Percentiles rank a stretch among this genome's conserved stretches.
Conservation (phyloP, 2,329 filamentous ascomycete species). For the Aaosphaeria pasadenensis region DNA sequence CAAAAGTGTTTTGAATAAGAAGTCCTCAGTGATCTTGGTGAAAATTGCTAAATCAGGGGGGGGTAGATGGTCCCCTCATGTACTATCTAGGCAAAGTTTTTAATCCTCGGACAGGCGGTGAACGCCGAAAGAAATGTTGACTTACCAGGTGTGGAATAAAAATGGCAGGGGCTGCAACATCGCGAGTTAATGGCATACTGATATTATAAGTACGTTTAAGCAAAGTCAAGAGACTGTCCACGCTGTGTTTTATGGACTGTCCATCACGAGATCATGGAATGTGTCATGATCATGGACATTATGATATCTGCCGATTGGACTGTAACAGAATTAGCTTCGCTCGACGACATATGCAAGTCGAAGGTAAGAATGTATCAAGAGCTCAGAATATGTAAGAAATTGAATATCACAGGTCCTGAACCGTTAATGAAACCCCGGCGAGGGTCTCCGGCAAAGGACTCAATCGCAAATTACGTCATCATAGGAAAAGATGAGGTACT, state of each 20-base stretch:
- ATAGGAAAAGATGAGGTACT: slow-evolving; percentile 41
- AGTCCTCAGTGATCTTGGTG: slow-evolving; percentile 69
- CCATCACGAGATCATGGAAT: too few species aligned
- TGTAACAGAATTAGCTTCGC: too few species aligned
- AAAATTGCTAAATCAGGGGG: not conserved
- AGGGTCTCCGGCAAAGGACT: slow-evolving; percentile 79
- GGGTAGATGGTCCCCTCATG: slow-evolving; percentile 12
- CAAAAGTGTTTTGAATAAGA: slow-evolving; percentile 2
- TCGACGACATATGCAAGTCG: not conserved
- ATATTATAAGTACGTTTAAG: too few species aligned
- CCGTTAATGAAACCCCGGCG: slow-evolving; percentile 85
- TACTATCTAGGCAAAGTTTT: slow-evolving; percentile 65
- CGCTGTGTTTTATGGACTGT: too few species aligned
- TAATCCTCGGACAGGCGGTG: slow-evolving; percentile 60
- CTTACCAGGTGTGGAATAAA: too few species aligned
- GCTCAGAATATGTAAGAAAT: slow-evolving; percentile 99
- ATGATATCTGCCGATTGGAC: too few species aligned
- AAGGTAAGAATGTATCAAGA: not conserved
- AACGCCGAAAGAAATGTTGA: slow-evolving; percentile 2
- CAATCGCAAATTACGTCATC: slow-evolving; percentile 99
- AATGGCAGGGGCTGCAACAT: too few species aligned
- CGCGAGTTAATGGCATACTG: too few species aligned
- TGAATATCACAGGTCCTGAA: slow-evolving; percentile 76
- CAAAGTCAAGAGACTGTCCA: too few species aligned
- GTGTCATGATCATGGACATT: too few species aligned